Conservation (phyloP, 2,329 filamentous ascomycete genomes). For the Stylonectria norvegica region DNA sequence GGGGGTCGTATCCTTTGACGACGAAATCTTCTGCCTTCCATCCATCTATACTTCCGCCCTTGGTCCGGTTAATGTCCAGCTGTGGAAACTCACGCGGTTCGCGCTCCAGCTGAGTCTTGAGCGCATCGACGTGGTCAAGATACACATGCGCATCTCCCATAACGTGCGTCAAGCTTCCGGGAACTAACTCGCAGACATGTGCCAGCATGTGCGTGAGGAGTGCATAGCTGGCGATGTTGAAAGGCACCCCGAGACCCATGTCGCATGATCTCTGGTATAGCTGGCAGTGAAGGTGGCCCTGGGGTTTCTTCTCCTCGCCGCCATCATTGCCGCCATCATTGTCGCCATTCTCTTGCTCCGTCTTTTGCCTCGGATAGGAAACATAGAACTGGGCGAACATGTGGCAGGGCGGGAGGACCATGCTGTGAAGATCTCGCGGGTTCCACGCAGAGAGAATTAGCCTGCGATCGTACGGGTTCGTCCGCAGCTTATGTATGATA, state of each 20-base stretch:
- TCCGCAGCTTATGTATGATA: slow-evolving; percentile 80
- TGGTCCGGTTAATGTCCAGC: slow-evolving; percentile 66
- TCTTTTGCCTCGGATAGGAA: slow-evolving; percentile 56
- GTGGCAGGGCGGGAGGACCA: slow-evolving; percentile 92
- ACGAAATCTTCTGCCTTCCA: slow-evolving; percentile 88
- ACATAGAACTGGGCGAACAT: slow-evolving; percentile 99
- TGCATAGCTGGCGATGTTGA: slow-evolving; percentile 96
- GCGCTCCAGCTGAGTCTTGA: slow-evolving; percentile 74
- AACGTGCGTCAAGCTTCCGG: slow-evolving; percentile 85
- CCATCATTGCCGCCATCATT: too few species aligned
- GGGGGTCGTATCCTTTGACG: slow-evolving; percentile 82
- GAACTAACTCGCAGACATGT: slow-evolving; percentile 76
- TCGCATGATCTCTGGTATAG: slow-evolving; percentile 94
- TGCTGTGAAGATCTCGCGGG: slow-evolving; percentile 75
- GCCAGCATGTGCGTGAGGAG: slow-evolving; percentile 94
- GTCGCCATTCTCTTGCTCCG: slow-evolving; percentile 16
- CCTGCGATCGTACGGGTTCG: slow-evolving; percentile 80
- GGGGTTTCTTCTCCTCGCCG: slow-evolving; percentile 38
- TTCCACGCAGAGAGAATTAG: slow-evolving; percentile 96
- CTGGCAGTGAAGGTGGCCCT: slow-evolving; percentile 78
- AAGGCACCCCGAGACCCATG: slow-evolving; percentile 95
- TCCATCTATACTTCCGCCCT: slow-evolving; percentile 76
- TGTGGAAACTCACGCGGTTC: slow-evolving; percentile 80
- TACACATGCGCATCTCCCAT: slow-evolving; percentile 99
- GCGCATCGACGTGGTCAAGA: slow-evolving; percentile 82